Evolutionary conservation across 345 rosid species (phyloP).

Genomic region (Populus ilicifolia): DNA sequence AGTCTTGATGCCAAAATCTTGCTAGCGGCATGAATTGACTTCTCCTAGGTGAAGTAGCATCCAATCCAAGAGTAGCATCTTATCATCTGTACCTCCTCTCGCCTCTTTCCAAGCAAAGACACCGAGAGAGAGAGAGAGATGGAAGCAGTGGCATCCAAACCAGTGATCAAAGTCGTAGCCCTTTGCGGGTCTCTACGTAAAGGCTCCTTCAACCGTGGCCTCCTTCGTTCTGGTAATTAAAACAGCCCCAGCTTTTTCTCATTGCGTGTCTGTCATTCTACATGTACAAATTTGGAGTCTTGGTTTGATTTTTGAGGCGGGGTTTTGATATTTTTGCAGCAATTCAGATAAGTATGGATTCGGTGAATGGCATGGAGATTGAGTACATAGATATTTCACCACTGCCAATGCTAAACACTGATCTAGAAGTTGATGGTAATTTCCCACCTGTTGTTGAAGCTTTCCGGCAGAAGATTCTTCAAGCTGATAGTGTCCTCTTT

Average conservation of each 20-base stretch:
- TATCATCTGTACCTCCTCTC: too few relatives aligned
- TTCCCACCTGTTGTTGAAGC: slow-evolving; percentile 61
- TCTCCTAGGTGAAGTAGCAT: too few relatives aligned
- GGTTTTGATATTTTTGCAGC: slow-evolving; percentile 8
- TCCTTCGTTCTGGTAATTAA: slow-evolving; percentile 56
- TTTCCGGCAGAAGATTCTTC: slow-evolving; percentile 55
- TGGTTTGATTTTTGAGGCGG: not conserved
- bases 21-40: too few relatives aligned
- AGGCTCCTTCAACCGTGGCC: slow-evolving; percentile 64
- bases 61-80: too few relatives aligned
- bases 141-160: slow-evolving; percentile 30
- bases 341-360: slow-evolving; percentile 9
- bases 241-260: not conserved
- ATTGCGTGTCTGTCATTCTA: not conserved
- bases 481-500: slow-evolving; percentile 65
- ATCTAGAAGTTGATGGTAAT: slow-evolving; percentile 40
- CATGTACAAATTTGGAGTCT: not conserved
- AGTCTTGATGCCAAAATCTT: too few relatives aligned
- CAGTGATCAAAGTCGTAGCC: slow-evolving; percentile 62
- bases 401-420: slow-evolving; percentile 21
- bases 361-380: slow-evolving; percentile 15
- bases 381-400: slow-evolving; percentile 18
- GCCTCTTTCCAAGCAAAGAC: not conserved
- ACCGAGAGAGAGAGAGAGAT: slow-evolving; percentile 2
- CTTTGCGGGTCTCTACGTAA: slow-evolving; percentile 79